Conservation (phyloP, 305 asterid species). For the Solanum chacoense region DNA sequence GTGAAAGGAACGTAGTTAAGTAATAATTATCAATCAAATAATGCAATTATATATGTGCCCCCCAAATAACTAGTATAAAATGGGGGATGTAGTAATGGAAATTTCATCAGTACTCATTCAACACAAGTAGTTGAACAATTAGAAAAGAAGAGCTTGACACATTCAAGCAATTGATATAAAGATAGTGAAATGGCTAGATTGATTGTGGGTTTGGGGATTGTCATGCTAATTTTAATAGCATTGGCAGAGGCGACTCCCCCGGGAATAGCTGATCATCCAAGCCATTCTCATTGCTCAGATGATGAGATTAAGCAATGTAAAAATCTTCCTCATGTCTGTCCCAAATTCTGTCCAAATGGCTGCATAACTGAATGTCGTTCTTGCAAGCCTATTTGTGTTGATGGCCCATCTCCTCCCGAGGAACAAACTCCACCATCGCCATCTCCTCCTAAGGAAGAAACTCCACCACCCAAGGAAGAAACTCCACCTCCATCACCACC, state of each 20-base stretch:
- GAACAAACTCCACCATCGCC: background rate
- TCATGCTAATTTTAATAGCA: slow-evolving; percentile 10
- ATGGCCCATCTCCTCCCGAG: background rate
- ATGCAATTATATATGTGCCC: background rate
- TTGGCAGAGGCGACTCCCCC: slow-evolving; percentile 26
- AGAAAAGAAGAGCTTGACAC: background rate
- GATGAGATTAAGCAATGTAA: slow-evolving; percentile 7
- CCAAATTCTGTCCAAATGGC: slow-evolving; percentile 5
- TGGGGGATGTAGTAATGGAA: background rate
- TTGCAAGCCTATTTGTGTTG: slow-evolving; percentile 36
- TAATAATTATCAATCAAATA: background rate
- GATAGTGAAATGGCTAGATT: background rate
- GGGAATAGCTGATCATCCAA: slow-evolving; percentile 32
- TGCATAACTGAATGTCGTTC: slow-evolving; percentile 38
- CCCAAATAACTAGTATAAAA: background rate
- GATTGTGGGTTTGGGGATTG: background rate
- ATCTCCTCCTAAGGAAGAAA: background rate
- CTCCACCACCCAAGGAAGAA: background rate
- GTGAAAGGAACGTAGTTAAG: background rate
- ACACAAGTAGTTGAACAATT: background rate
- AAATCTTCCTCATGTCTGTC: slow-evolving; percentile 8
- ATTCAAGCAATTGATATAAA: background rate
- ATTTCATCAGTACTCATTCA: background rate
- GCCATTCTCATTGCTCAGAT: slow-evolving; percentile 23
- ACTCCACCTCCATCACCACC: background rate